Base-by-base conservation (phyloP, 2,329 filamentous ascomycete genomes). In the Stachybotrys chartarum region DNA sequence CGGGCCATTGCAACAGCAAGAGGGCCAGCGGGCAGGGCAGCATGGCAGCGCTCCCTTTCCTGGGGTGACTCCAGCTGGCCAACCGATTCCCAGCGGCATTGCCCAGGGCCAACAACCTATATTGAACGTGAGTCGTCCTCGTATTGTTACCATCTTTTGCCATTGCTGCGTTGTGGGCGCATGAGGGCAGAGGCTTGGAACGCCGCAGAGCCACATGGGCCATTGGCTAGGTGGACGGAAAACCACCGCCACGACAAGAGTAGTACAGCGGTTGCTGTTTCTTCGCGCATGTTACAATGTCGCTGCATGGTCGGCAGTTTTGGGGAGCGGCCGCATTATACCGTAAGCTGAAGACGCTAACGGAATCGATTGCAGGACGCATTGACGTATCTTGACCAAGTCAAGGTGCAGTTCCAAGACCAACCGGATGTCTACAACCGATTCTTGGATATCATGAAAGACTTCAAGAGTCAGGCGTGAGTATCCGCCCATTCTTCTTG, bases 391-490 rank as follows among this genome's bases (percentile, higher is more conserved):
- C 83, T 99, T 30, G 94, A 99, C 68, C 94, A 97, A 72, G 94
- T 99, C 60, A 99, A 99, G 73, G 92, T 97, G 31, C 92, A 96
- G 67, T 99, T 99, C 64, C 89, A 91, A 58, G 93, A 97, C 60
- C 91, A 97, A 62, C 92, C 94, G 5, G 93, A 97, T 70, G 94
- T 99, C 0, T 99, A 99, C 67, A 97, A 97, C 66, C 82, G 90
- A 44, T 97, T 99, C 64, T 76, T 99, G 50, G 94, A 99, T 64
- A 99, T 99, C 51, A 99, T 99, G 94, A 99, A 99, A 68, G 94
- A 99, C 64, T 99, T 99, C 71, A 99, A 99, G 74, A 96, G 91
- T 65, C 93, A 96, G 74, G 91, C 92, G 83, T 92, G 78, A 75
- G 88, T 81, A 46, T 30, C 4, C 31, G 12, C 17, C n/a, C 10